Base-by-base conservation (phyloP, 1,139 yeast genomes). In the Lodderomyces margitis region DNA sequence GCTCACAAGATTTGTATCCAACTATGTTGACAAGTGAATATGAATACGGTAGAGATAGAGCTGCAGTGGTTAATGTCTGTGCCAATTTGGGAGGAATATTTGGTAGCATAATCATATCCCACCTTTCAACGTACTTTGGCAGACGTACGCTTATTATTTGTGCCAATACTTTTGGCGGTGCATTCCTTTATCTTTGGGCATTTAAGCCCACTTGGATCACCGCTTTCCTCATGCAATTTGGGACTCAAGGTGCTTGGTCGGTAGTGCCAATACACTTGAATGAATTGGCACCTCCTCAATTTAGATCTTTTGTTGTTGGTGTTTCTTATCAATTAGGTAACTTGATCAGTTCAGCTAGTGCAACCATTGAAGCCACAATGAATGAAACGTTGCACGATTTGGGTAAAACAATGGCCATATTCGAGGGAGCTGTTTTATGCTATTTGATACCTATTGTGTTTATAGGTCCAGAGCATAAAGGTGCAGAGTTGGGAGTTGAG, bases 231-330 rank as follows among this genome's bases (percentile, higher is more conserved):
- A 64, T 87, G 53, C 95, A 87, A 62, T 80, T 82, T 55, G 81
- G 81, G 51, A 92, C 87, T 38, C 95, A 86, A 62, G 95, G 95
- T 50, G 85, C 88, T 15, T 87, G 94, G 89, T 94, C 95, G 52
- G 86, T 85, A 36, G 75, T 84, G 50, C 95, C 95, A 42, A 77
- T 84, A 48, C 88, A 85, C 60, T 68, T 86, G 39, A 73, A 87
- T 2, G 95, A 86, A 63, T 71, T 87, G 49, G 77, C 92, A n/a
- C 81, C 79, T 32, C 91, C 91, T 19, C 81, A 83, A 51, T 83
- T 81, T 64, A 75, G 86, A 59, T 72, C 91, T 3, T 81, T 85
- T 51, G 81, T 83, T 39, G 80, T 78, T 38, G 95, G 95, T 57
- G 75, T 80, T 40, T 73, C 89, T 21, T 87, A 87, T 57, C 95